Base-by-base conservation (phyloP, 2,329 filamentous ascomycete genomes). In the Talaromyces rugulosus region DNA sequence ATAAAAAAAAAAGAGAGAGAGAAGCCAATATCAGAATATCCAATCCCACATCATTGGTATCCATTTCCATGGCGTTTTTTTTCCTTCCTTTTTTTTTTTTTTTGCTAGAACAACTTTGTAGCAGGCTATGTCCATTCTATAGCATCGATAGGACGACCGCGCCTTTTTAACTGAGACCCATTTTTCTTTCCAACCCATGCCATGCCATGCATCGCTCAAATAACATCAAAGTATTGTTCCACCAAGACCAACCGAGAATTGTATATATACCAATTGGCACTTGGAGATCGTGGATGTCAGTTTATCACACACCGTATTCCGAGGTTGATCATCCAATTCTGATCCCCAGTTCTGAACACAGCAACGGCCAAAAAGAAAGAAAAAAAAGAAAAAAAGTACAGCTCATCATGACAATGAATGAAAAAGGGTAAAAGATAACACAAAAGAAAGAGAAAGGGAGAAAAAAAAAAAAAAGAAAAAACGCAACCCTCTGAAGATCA, bases 401-500 rank as follows among this genome's bases (percentile, higher is more conserved):
- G 14, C 50, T n/a, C 50, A 31, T 53, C 27, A 18, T 53, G 50
- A 47, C 44, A 53, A 53, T 31, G 50, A 53, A 53, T 28, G 33
- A 47, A 40, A 61, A 14, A 61, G 40, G 34, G 30, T 11, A 31
- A 52, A 53, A 53, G 30, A 53, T 30, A 53, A 53, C 47, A 60
- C 18, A 54, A 52, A 47, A 33, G 61, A 61, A 52, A 59, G 57
- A 61, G 18, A 47, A 47, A 47, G 16, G 51, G 55, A 18, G 42
- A 34, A 30, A 44, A 27, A 54, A 27, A 14, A 62, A 33, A 53
- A 42, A 27, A 51, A 36, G 59, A 59, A 31, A 56, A 58, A 61
- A 58, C 40, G n/a, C 50, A 42, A 60, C 31, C 66, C 69, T 67
- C 65, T 68, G 66, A 64, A 65, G 75, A 76, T 70, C 73, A 70